A percentile compares a stretch with the other conserved stretches of the same genome.
Evolutionary conservation across 139 green algal species (phyloP).

Genomic region (Haematococcus sp.): DNA sequence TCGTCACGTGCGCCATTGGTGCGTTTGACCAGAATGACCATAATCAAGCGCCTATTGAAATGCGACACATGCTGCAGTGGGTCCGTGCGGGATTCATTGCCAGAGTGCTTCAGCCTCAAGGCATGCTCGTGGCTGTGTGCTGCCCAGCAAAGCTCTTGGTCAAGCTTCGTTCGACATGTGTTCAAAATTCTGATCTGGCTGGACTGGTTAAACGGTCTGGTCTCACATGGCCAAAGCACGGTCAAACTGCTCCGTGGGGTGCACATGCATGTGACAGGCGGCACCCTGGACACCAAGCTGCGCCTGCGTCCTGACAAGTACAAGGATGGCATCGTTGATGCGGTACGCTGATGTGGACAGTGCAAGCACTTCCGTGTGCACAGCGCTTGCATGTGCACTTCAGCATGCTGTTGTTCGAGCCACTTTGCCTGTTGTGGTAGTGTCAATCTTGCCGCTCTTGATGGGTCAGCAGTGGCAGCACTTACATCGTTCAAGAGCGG

Average conservation of each 20-base stretch:
- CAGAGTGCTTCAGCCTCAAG: neutral
- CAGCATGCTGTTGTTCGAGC: no score
- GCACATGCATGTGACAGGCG: no score
- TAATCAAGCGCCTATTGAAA: no score
- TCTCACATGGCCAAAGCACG: neutral
- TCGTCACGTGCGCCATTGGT: slow-evolving; percentile 48
- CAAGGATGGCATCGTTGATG: slow-evolving; percentile 10
- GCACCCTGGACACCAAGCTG: slow-evolving; percentile 58
- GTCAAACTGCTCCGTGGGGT: neutral
- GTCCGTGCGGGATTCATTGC: neutral
- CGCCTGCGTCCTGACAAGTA: slow-evolving; percentile 38
- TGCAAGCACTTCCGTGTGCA: neutral
- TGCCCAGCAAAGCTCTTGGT: no score
- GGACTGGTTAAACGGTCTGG: neutral
- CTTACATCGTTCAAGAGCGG: no score
- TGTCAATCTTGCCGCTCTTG: no score
- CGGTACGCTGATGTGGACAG: neutral
- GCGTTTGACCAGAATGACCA: neutral
- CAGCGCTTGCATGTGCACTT: no score
- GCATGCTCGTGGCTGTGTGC: neutral
- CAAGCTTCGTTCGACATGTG: no score
- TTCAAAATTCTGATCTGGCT: no score
- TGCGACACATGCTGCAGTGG: neutral
- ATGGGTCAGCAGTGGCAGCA: no score
- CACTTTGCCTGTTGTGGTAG: no score